phyloP scores from a whole-genome alignment of 352 stramenopile genomes.

The Pythium myriotylum region DNA sequence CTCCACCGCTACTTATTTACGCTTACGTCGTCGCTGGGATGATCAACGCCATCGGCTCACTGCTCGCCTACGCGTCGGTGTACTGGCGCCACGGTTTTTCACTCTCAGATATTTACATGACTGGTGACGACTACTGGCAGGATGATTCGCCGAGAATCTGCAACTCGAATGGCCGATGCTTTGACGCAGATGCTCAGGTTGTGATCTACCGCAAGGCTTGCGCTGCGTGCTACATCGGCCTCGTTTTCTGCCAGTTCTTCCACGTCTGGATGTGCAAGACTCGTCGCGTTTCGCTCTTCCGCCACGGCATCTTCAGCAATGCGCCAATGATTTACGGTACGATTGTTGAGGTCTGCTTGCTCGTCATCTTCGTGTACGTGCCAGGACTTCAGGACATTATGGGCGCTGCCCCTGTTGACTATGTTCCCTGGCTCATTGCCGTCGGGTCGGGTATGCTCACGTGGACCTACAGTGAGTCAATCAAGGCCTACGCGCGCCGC shows the following conservation, averaged over 20 bases:
- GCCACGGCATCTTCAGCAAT: constrained; percentile 75
- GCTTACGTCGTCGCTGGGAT: constrained; percentile 85
- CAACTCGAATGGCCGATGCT: constrained; percentile 28
- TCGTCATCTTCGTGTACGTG: constrained; percentile 55
- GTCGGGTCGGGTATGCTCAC: constrained; percentile 36
- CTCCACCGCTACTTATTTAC: constrained; percentile 75
- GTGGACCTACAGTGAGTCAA: constrained; percentile 42
- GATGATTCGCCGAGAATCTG: constrained; percentile 31
- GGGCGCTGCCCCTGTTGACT: constrained; percentile 36
- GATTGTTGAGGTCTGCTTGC: constrained; percentile 42
- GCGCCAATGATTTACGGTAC: constrained; percentile 72
- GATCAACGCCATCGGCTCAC: constrained; percentile 56
- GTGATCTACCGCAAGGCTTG: constrained; percentile 64
- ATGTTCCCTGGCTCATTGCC: constrained; percentile 53
- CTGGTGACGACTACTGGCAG: constrained; percentile 34
- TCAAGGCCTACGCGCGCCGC: constrained; percentile 27
- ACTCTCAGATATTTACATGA: constrained; percentile 48
- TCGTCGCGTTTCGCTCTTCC: constrained; percentile 65
- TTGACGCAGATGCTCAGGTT: constrained; percentile 44
- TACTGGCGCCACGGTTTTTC: constrained; percentile 45
- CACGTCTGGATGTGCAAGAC: constrained; percentile 89
- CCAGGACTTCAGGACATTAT: constrained; percentile 47
- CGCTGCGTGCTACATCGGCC: constrained; percentile 66
- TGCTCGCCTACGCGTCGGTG: constrained; percentile 35
- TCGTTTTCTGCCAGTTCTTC: constrained; percentile 82